A percentile compares a stretch with the other conserved stretches of the same genome.
phyloP scores from a whole-genome alignment of 140 eudicot species.

The Bidens hawaiensis region DNA sequence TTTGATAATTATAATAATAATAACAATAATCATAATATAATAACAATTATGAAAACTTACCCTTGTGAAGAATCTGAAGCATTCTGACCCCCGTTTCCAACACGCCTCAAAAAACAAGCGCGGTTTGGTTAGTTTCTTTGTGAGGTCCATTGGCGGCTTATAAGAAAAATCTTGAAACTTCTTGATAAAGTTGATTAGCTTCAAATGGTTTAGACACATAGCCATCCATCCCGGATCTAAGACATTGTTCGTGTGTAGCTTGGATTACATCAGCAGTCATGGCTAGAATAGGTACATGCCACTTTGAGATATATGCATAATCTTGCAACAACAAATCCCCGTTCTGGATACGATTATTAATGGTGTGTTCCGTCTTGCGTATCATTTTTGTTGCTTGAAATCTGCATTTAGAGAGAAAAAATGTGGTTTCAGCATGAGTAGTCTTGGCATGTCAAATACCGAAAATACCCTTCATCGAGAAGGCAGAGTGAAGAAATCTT shows the following conservation, averaged over 20 bases:
- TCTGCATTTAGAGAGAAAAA: slow-evolving; percentile 30
- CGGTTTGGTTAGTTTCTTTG: slow-evolving; percentile 26
- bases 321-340: slow-evolving; percentile 41
- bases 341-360: slow-evolving; percentile 33
- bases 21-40: no score
- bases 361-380: slow-evolving; percentile 44
- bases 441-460: not conserved
- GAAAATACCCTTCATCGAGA: not conserved
- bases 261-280: slow-evolving; percentile 99
- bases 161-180: slow-evolving; percentile 74
- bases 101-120: slow-evolving; percentile 33
- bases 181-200: slow-evolving; percentile 90
- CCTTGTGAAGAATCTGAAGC: slow-evolving; percentile 21
- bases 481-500: not conserved
- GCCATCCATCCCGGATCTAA: slow-evolving; percentile 83
- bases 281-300: slow-evolving; percentile 88
- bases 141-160: slow-evolving; percentile 11
- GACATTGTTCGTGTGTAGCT: slow-evolving; percentile 84
- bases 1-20: not conserved
- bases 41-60: slow-evolving; percentile 29
- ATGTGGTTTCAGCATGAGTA: not conserved
- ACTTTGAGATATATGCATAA: slow-evolving; percentile 35
- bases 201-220: slow-evolving; percentile 97
- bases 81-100: slow-evolving; percentile 18
- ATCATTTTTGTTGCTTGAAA: slow-evolving; percentile 80